phyloP scores from a whole-genome alignment of 108 stramenopile genomes.

The Hondaea fermentalgiana region DNA sequence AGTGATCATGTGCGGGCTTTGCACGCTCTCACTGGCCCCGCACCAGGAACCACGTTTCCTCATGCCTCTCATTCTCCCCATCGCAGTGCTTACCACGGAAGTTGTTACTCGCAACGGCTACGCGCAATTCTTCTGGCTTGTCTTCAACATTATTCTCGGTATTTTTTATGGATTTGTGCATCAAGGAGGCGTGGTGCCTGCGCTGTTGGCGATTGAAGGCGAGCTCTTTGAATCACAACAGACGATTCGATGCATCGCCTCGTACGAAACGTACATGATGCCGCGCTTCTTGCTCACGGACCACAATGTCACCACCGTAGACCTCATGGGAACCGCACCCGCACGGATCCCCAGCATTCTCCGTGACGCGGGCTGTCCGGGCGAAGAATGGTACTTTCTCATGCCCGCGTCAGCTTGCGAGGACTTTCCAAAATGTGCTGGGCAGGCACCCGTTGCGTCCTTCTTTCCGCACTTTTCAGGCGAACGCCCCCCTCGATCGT shows the following conservation, averaged over 20 bases:
- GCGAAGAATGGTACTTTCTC: background rate
- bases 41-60: background rate
- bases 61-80: background rate
- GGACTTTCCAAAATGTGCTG: background rate
- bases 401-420: background rate
- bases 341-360: background rate
- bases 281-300: background rate
- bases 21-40: background rate
- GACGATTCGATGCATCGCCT: background rate
- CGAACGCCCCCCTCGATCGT: background rate
- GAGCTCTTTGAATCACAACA: background rate
- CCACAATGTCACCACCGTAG: background rate
- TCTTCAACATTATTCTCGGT: background rate
- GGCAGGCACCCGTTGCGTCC: background rate
- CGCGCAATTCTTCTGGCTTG: background rate
- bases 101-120: background rate
- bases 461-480: background rate
- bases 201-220: background rate
- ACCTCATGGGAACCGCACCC: background rate
- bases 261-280: slow-evolving; percentile 8
- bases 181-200: background rate
- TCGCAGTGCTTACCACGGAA: background rate
- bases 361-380: background rate
- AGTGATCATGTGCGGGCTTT: background rate
- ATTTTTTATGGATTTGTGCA: background rate